Evolutionary conservation across 2,329 filamentous ascomycete species (phyloP), one percentile per base, ranked within the genome.

Genomic region (Sporothrix curviconia): DNA sequence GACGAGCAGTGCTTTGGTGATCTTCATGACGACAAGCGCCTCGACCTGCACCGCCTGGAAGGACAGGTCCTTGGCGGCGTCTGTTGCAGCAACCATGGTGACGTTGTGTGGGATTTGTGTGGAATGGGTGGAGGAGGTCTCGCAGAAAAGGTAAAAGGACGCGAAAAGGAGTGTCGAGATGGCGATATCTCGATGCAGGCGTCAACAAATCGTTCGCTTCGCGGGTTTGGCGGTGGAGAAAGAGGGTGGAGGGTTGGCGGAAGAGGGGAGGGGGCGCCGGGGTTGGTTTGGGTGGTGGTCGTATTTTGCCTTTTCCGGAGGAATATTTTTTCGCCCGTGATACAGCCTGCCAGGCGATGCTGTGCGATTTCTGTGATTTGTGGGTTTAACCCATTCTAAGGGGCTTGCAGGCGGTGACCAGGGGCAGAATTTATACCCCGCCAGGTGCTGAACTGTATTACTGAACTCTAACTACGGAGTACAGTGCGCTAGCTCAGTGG

Each of bases 21-120:
- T 92, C 80, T 96, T 96, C 88, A 96, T 92, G 66, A 95, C 89
- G 69, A 95, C 92, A 80, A 97, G 80, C 69, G 92, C 90, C 80
- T 96, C 92, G 70, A 97, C 87, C 79, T 95, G 90, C 68, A 96
- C 90, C 74, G 90, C 82, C 80, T 86, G 88, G 75, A 95, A 81
- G 72, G 89, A 83, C 72, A 76, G 75, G 72, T 90, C 85, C 77
- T 85, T 87, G 61, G 70, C 66, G 67, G 73, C 69, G 64, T 85
- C 82, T 66, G 76, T 80, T 22, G 53, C 44, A 36, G 57, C 32
- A 59, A 49, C 60, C 60, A 61, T 60, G n/a, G n/a, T n/a, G n/a
- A n/a, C n/a, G n/a, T n/a, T n/a, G n/a, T n/a, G n/a, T n/a, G n/a
- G n/a, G n/a, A n/a, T n/a, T n/a, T n/a, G n/a, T 24, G 39, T 60